Evolutionary conservation across 2,329 filamentous ascomycete genomes (phyloP).

Genomic region (Samsoniella hepiali): DNA sequence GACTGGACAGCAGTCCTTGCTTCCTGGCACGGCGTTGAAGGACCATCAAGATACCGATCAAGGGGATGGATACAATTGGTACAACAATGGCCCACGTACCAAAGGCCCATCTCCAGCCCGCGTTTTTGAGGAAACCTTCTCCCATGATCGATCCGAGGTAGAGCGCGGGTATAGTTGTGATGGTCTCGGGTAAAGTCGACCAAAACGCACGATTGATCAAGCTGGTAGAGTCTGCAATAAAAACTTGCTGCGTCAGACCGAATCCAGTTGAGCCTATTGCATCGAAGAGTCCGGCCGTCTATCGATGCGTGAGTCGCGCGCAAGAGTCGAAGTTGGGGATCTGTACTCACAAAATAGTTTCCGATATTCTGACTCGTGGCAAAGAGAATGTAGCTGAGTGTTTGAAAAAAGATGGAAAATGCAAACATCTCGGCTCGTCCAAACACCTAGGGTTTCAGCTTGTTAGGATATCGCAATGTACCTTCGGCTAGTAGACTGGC

Average conservation of each 20-base stretch:
- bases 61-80: conserved; percentile 31
- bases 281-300: conserved; percentile 56
- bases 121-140: conserved; percentile 33
- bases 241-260: conserved; percentile 41
- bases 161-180: conserved; percentile 32
- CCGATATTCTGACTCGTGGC: conserved; percentile 51
- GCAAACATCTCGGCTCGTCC: conserved; percentile 55
- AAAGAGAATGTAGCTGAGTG: conserved; percentile 53
- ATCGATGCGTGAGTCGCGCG: neutral
- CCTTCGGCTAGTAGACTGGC: neutral
- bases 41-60: conserved; percentile 32
- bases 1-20: neutral
- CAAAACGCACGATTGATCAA: conserved; percentile 59
- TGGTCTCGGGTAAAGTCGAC: conserved; percentile 53
- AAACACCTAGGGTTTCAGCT: conserved; percentile 38
- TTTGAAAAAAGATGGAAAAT: conserved; percentile 28
- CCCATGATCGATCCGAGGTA: conserved; percentile 33
- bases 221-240: conserved; percentile 60
- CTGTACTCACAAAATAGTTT: conserved; percentile 44
- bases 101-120: conserved; percentile 42
- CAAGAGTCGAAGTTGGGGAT: fast-evolving
- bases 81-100: conserved; percentile 41
- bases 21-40: conserved; percentile 29
- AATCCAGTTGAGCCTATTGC: conserved; percentile 47
- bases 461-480: neutral